A percentile compares a stretch with the other conserved stretches of the same genome.
phyloP scores from a whole-genome alignment of 2,329 filamentous ascomycete genomes.

The Phaeosphaeria sp. region DNA sequence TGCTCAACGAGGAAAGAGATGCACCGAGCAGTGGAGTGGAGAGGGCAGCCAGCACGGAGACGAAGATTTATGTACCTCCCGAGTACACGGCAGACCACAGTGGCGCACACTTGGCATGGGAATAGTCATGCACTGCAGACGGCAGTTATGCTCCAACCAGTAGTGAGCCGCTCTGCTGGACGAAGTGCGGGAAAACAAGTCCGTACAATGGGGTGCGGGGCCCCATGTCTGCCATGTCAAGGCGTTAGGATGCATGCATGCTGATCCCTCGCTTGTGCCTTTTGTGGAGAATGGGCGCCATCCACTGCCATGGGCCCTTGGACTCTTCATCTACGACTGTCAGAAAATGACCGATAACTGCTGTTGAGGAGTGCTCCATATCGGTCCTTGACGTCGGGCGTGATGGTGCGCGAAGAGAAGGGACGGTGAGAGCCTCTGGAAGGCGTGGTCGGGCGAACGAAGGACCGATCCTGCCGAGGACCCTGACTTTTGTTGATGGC shows the following conservation, averaged over 20 bases:
- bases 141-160: conserved; percentile 17
- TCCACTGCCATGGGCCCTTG: not conserved
- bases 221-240: conserved; percentile 6
- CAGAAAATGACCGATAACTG: not conserved
- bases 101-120: not conserved
- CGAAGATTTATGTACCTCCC: not conserved
- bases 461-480: conserved; percentile 16
- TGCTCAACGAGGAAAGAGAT: not conserved
- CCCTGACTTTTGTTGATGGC: conserved; percentile 16
- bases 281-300: not conserved
- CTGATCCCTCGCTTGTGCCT: conserved; percentile 1
- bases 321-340: not conserved
- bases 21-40: not conserved
- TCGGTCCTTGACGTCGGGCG: not conserved
- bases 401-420: not conserved
- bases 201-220: conserved; percentile 18
- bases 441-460: conserved; percentile 8
- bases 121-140: conserved; percentile 10
- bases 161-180: not conserved
- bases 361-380: not conserved
- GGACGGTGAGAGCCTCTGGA: not conserved
- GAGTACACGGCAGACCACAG: not conserved
- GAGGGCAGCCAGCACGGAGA: not conserved
- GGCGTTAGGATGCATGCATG: conserved; percentile 1
- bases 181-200: conserved; percentile 9